Base-by-base conservation (phyloP, 805 yeast genomes). In the Starmerella sirachaensis region DNA sequence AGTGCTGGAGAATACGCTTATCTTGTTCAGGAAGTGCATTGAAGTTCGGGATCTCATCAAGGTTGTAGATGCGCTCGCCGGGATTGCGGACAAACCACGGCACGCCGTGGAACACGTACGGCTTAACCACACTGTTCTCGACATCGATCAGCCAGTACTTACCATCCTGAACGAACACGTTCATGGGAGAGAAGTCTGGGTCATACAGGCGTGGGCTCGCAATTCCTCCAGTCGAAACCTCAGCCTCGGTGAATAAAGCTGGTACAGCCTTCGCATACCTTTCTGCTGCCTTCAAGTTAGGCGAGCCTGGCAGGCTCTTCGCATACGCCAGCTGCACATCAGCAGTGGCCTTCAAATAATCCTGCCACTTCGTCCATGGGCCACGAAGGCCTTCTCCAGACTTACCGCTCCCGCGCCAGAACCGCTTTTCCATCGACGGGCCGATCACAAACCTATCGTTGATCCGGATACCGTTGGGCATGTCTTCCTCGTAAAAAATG, bases 171-270 rank as follows among this genome's bases (percentile, higher is more conserved):
- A 56, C 58, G 31, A 85, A 64, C 7, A 83, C 82, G 55, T 88
- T 88, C 72, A 86, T 67, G 17, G 98, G 97, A 57, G 84, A 93
- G 48, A 91, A 62, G 57, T 91, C 97, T 5, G 95, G 88, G 46
- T 76, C 68, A 47, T 63, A 72, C 37, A 88, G 62, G 50, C 88
- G 72, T 41, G 94, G 88, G 37, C 74, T 68, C 51, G 80, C 69
- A 29, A 83, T 59, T 40, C 76, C 61, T 8, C 82, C 54, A n/a
- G n/a, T n/a, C 14, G 63, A 61, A 7, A 76, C 62, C 16, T 74
- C 63, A 31, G 74, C 51, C 5, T 52, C 48, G 26, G 59, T 68
- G 53, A 86, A 65, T 46, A 88, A 64, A 32, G 63, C 56, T 12
- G 76, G 74, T 0, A 81, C 70, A 29, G 82, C 58, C 31, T 59